phyloP scores from a whole-genome alignment of 2,329 filamentous ascomycete species.

The Colletotrichum sp. region DNA sequence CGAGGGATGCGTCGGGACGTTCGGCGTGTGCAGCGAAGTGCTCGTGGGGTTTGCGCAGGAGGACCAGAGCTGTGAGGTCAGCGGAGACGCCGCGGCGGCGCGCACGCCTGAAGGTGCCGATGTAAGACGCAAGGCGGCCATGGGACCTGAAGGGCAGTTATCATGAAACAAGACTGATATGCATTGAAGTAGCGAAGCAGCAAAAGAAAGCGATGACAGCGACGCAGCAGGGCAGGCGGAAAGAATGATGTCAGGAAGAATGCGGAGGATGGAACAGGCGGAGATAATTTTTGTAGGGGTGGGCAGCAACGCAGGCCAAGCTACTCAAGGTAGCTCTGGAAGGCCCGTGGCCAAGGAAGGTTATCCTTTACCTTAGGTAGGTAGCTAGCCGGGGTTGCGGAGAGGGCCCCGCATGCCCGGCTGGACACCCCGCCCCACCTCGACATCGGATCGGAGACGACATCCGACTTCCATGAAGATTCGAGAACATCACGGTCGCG shows the following conservation, averaged over 20 bases:
- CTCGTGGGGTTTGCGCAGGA: background rate
- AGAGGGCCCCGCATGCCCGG: conserved; percentile 7
- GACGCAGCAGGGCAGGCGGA: background rate
- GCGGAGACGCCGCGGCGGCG: conserved; percentile 4
- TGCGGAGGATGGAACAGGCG: background rate
- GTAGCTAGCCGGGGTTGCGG: background rate
- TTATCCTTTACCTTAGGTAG: background rate
- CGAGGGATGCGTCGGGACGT: background rate
- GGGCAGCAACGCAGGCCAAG: background rate
- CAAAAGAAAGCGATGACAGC: background rate
- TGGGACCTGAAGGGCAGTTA: background rate
- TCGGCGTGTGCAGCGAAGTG: background rate
- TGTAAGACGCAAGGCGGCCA: conserved; percentile 14
- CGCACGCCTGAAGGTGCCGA: background rate
- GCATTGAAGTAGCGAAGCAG: background rate
- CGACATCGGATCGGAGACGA: background rate
- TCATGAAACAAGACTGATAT: background rate
- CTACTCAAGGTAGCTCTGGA: background rate
- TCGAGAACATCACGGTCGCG: background rate
- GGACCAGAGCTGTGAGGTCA: conserved; percentile 4
- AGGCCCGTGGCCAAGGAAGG: background rate
- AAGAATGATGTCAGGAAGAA: conserved; percentile 8
- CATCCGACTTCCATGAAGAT: background rate
- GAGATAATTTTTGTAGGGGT: background rate
- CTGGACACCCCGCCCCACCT: background rate